Evolutionary conservation across 371 early-diverging fungal species (phyloP).

Genomic region (Mortierella sp.): DNA sequence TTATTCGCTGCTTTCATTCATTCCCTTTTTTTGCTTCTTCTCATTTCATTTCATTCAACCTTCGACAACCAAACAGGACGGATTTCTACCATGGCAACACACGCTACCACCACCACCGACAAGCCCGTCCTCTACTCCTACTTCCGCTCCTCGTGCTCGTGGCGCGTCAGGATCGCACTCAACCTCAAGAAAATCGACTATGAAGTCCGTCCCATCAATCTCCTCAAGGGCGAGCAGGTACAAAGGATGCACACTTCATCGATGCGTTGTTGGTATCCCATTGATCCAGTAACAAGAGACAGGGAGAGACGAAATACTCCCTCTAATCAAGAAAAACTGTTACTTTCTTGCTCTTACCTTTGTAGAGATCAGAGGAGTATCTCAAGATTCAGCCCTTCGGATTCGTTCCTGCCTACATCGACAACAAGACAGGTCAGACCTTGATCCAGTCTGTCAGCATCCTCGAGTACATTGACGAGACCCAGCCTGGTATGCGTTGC

Average conservation of each 20-base stretch:
- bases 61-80: neutral
- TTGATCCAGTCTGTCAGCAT: conserved; percentile 87
- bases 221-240: conserved; percentile 83
- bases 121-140: conserved; percentile 78
- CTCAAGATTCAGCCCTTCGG: conserved; percentile 74
- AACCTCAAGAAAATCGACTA: conserved; percentile 83
- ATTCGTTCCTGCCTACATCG: conserved; percentile 79
- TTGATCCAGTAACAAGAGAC: neutral
- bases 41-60: neutral
- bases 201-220: conserved; percentile 73
- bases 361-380: conserved; percentile 69
- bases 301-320: neutral
- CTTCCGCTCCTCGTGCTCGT: conserved; percentile 84
- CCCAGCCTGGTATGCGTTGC: conserved; percentile 64
- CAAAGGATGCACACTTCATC: neutral
- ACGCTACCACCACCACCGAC: conserved; percentile 7
- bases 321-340: neutral
- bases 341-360: neutral
- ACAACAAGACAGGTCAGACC: conserved; percentile 65
- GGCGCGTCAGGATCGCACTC: conserved; percentile 85
- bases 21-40: neutral
- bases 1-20: neutral
- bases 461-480: conserved; percentile 91
- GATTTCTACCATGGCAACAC: conserved; percentile 15
- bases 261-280: neutral